Percentiles rank a stretch among this genome's conserved stretches.
Evolutionary conservation across 225 moss, liverwort and hornwort genomes (phyloP).

Genomic region (Pseudisothecium myosuroides): DNA sequence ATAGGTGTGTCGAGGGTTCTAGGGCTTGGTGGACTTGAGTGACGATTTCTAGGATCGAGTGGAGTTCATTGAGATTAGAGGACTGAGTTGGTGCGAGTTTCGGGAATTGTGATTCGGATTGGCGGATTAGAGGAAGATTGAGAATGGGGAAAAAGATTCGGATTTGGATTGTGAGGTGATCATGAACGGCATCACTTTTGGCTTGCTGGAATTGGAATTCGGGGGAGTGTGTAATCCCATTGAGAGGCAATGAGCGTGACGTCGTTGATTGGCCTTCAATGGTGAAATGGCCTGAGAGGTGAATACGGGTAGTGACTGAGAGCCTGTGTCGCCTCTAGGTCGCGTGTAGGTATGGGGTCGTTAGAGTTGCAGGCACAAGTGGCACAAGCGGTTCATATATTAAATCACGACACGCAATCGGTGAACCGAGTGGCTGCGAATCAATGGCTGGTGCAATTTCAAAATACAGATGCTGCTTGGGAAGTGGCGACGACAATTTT

Average conservation of each 20-base stretch:
- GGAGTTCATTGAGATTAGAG: neutral
- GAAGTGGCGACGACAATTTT: slow-evolving; percentile 84
- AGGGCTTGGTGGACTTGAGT: slow-evolving; percentile 2
- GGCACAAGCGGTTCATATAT: slow-evolving; percentile 78
- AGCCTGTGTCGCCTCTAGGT: neutral
- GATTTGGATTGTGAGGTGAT: neutral
- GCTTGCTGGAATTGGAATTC: neutral
- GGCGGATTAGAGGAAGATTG: neutral
- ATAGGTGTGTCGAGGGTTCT: neutral
- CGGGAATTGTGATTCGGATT: neutral
- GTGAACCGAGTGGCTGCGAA: slow-evolving; percentile 91
- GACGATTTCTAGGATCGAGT: neutral
- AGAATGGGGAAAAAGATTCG: neutral
- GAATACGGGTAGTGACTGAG: neutral
- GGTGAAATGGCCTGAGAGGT: slow-evolving; percentile 25
- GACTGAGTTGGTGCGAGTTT: neutral
- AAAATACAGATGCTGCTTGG: slow-evolving; percentile 88
- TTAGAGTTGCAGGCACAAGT: slow-evolving; percentile 85
- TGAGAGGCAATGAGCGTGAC: neutral
- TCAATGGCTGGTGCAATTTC: slow-evolving; percentile 96
- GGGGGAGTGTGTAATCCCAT: neutral
- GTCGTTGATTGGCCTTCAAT: neutral
- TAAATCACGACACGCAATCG: slow-evolving; percentile 87
- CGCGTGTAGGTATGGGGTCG: slow-evolving; percentile 20
- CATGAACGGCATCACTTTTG: neutral